Conservation (phyloP, 495 filamentous ascomycete genomes). For the Hypoxylon crocopeplum region DNA sequence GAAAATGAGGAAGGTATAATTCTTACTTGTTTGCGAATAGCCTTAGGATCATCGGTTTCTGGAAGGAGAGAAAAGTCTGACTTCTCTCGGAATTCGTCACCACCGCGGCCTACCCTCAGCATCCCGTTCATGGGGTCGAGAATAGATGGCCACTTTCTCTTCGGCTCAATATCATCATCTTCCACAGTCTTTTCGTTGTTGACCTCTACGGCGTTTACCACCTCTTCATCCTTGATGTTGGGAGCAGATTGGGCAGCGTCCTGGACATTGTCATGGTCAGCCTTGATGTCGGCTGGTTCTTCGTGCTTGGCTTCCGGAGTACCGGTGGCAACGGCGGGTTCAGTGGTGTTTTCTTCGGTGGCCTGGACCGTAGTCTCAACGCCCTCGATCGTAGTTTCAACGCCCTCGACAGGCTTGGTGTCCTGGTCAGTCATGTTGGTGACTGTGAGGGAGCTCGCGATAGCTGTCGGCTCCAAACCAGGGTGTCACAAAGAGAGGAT, state of each 20-base stretch:
- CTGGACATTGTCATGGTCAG: conserved; percentile 21
- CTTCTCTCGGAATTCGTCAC: conserved; percentile 51
- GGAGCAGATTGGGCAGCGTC: conserved; percentile 23
- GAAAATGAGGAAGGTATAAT: background rate
- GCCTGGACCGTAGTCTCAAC: conserved; percentile 6
- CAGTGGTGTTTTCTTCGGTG: conserved; percentile 2
- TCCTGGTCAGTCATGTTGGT: conserved; percentile 39
- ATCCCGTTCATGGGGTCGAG: conserved; percentile 25
- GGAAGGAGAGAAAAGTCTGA: conserved; percentile 68
- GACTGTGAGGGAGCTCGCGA: background rate
- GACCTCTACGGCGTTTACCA: background rate
- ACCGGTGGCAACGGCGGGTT: background rate
- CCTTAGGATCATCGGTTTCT: conserved; percentile 71
- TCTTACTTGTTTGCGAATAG: conserved; percentile 80
- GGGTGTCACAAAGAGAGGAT: too few species aligned
- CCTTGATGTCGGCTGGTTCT: conserved; percentile 8
- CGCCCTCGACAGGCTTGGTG: conserved; percentile 35
- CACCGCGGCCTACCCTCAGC: conserved; percentile 31
- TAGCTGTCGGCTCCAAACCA: too few species aligned
- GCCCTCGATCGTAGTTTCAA: conserved; percentile 23
- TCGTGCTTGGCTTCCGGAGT: conserved; percentile 11
- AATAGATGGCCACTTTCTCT: conserved; percentile 10
- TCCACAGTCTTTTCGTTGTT: conserved; percentile 5
- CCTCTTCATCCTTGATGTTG: conserved; percentile 25
- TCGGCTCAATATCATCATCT: background rate